Base-by-base conservation (phyloP, 306 rosid genomes). In the Coriaria nepalensis region DNA sequence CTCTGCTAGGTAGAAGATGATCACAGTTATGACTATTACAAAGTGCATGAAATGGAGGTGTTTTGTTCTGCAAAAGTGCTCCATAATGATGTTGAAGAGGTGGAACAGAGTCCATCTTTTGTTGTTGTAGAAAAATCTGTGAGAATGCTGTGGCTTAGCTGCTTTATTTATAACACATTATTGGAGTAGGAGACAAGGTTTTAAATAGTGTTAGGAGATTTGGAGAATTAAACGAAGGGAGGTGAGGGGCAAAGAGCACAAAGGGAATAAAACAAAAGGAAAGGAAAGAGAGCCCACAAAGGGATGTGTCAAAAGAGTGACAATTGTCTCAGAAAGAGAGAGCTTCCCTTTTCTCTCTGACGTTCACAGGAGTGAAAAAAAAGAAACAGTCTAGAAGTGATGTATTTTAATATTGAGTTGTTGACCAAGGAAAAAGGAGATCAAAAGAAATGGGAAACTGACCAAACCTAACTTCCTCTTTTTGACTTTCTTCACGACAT, bases 21-120 rank as follows among this genome's bases (percentile, higher is more conserved):
- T 20, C 29, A 20, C 29, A 20, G 29, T 20, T 20, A 3, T 36
- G 43, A 29, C 39, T 44, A 34, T 37, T 38, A 41, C 56, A 49
- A 32, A 65, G 46, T 57, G 54, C 56, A 46, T 45, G 64, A 33
- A 43, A 36, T 54, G 47, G 55, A 20, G 65, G 32, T 13, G 68
- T 34, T 43, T 73, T 43, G 34, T 65, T 39, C 49, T 37, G 57
- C 57, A 75, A 33, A 60, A 80, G 93, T n/a, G 66, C 42, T 48
- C 53, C 68, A 59, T 75, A 87, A 51, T 67, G 76, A 45, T 69
- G 70, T 55, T 71, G 42, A 56, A 87, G 79, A 61, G 96, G 96
- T 57, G 96, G 94, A 42, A 55, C 73, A 56, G 85, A 75, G 43
- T 73, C 70, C 13, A 61, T 62, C 78, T 70, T 75, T 55, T 38